Base-by-base conservation (phyloP, 345 rosid species). In the Syzygium oleosum region DNA sequence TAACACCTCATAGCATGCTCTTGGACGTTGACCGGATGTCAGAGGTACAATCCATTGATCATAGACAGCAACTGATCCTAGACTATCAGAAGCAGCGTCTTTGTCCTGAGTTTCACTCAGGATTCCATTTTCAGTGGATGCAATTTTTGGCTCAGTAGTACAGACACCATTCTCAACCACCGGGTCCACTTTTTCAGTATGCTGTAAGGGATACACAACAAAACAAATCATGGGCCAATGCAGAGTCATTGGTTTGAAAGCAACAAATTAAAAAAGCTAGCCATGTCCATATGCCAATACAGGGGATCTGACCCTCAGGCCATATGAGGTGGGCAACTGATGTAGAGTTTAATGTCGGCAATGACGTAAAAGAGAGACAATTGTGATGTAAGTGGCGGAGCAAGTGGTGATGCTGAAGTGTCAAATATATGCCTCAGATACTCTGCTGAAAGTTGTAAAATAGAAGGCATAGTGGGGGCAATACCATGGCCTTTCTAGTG, bases 31-130 rank as follows among this genome's bases (percentile, higher is more conserved):
- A 65, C 99, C 96, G 84, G 95, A 93, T 91, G 91, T 91, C 87
- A 94, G 94, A 88, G 99, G 99, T 78, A 92, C 89, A 90, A 90
- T 93, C 99, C 99, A 98, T 90, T 97, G 97, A 93, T 95, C 99
- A 91, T 96, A 98, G 83, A 96, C 95, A 91, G 91, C 92, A 93
- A 96, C 90, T 77, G 94, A 89, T 95, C 94, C 93, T 85, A 93
- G 91, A 89, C 94, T 94, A 95, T 95, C 99, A 10, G 94, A 95
- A 88, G 97, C 96, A n/a, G 94, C 96, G 90, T 97, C 99, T 92
- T 98, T 97, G 87, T 97, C 99, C 89, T 96, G 98, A 86, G 96
- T 92, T 88, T 95, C 97, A 87, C 93, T 85, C 84, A 90, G 79
- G 87, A 88, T 92, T 85, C 95, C 98, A 91, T 94, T 96, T 92